phyloP scores from a whole-genome alignment of 2,329 filamentous ascomycete species.

The Alternaria rosae region DNA sequence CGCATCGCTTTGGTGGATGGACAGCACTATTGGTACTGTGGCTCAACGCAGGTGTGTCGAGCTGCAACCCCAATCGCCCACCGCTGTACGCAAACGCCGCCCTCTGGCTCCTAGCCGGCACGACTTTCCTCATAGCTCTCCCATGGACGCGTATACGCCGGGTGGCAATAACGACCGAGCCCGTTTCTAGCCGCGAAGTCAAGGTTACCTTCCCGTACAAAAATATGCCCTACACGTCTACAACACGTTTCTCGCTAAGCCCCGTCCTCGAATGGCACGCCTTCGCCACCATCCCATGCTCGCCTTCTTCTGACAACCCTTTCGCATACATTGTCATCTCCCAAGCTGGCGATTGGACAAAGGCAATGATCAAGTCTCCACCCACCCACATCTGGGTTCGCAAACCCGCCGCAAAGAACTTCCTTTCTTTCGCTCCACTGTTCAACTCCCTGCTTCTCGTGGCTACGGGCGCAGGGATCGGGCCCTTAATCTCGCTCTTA shows the following conservation, averaged over 20 bases:
- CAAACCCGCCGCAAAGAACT: slow-evolving; percentile 25
- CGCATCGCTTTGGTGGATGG: slow-evolving; percentile 49
- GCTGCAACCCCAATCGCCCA: neutral
- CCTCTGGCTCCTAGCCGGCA: slow-evolving; percentile 72
- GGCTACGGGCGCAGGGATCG: slow-evolving; percentile 35
- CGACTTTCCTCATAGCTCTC: slow-evolving; percentile 71
- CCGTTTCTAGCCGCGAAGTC: slow-evolving; percentile 74
- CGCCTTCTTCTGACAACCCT: neutral
- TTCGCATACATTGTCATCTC: slow-evolving; percentile 38
- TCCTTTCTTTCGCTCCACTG: slow-evolving; percentile 25
- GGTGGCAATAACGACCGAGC: slow-evolving; percentile 68
- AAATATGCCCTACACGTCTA: slow-evolving; percentile 33
- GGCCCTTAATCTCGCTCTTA: slow-evolving; percentile 29
- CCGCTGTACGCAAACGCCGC: slow-evolving; percentile 19
- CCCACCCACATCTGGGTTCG: slow-evolving; percentile 26
- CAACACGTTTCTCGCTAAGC: slow-evolving; percentile 20
- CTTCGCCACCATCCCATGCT: slow-evolving; percentile 45
- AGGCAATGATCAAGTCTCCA: slow-evolving; percentile 16
- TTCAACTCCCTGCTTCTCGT: slow-evolving; percentile 31
- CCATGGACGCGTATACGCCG: slow-evolving; percentile 77
- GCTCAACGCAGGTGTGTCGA: slow-evolving; percentile 26
- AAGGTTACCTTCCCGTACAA: slow-evolving; percentile 63
- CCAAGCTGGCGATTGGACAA: slow-evolving; percentile 48
- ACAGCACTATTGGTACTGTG: slow-evolving; percentile 36
- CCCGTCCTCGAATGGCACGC: slow-evolving; percentile 48